Evolutionary conservation across 75 land plant species (phyloP), one percentile per base, ranked within the genome.

Genomic region (Pinus taeda): DNA sequence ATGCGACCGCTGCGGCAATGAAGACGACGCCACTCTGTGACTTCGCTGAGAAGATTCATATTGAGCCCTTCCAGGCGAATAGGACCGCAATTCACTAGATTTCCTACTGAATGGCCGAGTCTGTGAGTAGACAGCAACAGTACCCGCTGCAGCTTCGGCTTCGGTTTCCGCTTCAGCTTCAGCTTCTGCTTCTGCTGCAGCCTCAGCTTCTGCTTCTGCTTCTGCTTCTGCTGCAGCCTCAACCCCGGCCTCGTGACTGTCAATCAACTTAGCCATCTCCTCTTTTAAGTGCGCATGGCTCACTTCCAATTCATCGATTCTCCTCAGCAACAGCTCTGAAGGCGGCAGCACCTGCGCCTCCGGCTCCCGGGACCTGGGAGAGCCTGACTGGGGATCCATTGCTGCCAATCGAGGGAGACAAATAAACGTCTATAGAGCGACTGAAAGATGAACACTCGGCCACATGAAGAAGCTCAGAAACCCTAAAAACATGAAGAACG

Each of bases 221-320:
- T 39, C 71, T 21, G 36, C 37, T 7, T 18, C 45, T 4, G 42
- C 20, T 20, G 4, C 22, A 7, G 33, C 49, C 45, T 39, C 49
- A 4, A 7, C 49, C 53, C 21, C 33, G 36, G 77, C 21, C 21
- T 73, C 17, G 5, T 58, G 29, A 61, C 17, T 6, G 67, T 37
- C 69, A 39, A 82, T 53, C 20, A 92, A 78, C 80, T 81, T 87
- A 13, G 90, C 87, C 88, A 92, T 82, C 80, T 92, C 92, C 15
- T 79, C 72, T 73, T 85, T 82, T 53, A 92, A 69, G 17, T 78
- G 76, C 14, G 90, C 92, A 3, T 92, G 94, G 0, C 88, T 91
- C 21, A 49, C 83, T 75, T 89, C 92, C 30, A 92, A 84, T 74
- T 87, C 91, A 67, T 87, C 78, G 75, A 90, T 84, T 82, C 88